These are phyloP conservation scores for Otatea glauca DNA, from an alignment of 176 grass and related monocot species.

Conservation along the genomic window DNA sequence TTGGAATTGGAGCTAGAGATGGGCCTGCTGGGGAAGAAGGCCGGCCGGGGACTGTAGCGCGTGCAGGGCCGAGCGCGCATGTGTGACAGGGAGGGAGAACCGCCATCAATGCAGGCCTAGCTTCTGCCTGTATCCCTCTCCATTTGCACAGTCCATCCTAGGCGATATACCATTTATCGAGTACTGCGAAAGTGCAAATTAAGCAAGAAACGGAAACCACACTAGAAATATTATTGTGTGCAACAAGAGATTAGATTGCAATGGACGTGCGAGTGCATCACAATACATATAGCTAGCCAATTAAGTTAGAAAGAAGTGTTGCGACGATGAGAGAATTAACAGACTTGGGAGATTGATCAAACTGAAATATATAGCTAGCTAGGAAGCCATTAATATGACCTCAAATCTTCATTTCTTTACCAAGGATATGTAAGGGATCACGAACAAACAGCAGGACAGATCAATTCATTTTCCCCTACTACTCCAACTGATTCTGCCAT, in stretches of 20 bases:
- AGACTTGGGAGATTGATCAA: background rate
- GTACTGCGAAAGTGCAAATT: constrained; percentile 35
- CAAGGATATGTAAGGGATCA: constrained; percentile 33
- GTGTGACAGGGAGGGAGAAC: constrained; percentile 41
- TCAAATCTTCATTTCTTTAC: constrained; percentile 44
- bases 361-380: constrained; percentile 6
- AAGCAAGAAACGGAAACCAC: background rate
- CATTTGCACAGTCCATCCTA: constrained; percentile 37
- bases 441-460: constrained; percentile 22
- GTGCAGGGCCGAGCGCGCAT: constrained; percentile 37
- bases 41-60: constrained; percentile 39
- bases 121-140: constrained; percentile 39
- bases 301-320: background rate
- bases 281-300: background rate
- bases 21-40: constrained; percentile 26
- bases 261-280: background rate
- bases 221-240: constrained; percentile 6
- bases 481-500: constrained; percentile 14
- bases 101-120: constrained; percentile 44
- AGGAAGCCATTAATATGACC: constrained; percentile 22
- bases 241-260: background rate
- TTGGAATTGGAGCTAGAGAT: constrained; percentile 24
- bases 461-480: constrained; percentile 27
- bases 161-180: background rate
- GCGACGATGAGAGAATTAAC: background rate